Conservation (phyloP, 2,329 filamentous ascomycete genomes). For the Penicillium sp. region DNA sequence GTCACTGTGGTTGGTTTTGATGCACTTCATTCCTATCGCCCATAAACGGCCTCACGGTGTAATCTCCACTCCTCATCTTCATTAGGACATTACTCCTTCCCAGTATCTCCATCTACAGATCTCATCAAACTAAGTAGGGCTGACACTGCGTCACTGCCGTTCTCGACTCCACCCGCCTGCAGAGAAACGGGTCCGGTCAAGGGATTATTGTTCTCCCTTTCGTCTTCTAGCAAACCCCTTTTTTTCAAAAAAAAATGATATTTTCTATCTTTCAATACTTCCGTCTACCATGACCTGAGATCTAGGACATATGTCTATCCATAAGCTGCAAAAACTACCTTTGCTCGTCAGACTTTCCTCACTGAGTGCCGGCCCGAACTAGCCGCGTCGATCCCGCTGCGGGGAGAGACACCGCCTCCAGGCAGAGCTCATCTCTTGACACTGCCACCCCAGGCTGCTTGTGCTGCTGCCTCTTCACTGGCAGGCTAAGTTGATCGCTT, state of each 20-base stretch:
- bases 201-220: not conserved
- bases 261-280: not conserved
- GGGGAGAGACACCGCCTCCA: constrained; percentile 27
- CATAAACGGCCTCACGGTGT: not conserved
- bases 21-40: not conserved
- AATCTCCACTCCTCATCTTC: not conserved
- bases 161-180: constrained; percentile 12
- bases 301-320: too few relatives aligned
- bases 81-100: not conserved
- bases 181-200: constrained; percentile 6
- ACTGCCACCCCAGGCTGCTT: not conserved
- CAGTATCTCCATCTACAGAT: not conserved
- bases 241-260: not conserved
- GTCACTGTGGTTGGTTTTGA: not conserved
- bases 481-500: not conserved
- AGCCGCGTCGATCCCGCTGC: constrained; percentile 24
- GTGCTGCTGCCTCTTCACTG: too few relatives aligned
- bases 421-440: not conserved
- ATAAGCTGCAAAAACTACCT: too few relatives aligned
- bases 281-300: not conserved
- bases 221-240: not conserved
- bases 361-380: not conserved
- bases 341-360: too few relatives aligned
- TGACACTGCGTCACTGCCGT: constrained; percentile 3
- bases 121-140: not conserved